Base-by-base conservation (phyloP, 495 filamentous ascomycete species). In the Cairneyella variabilis region DNA sequence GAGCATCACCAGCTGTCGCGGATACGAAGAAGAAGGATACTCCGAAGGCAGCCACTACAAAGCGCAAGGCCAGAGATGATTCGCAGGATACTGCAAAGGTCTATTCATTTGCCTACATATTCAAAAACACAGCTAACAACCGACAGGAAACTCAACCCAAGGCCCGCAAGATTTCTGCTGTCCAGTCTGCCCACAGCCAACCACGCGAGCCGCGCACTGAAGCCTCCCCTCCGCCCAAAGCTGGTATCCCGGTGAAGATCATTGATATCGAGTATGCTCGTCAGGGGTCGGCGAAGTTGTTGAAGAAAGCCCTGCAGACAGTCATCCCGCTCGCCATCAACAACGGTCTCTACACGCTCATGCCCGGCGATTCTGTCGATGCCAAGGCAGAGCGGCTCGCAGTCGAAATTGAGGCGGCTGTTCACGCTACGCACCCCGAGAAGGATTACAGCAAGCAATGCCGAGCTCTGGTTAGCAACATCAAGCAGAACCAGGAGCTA, bases 401-500 rank as follows among this genome's bases (percentile, higher is more conserved):
- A 51, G 67, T 95, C 14, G 75, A 86, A 49, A 84, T 97, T 50
- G 91, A 97, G 69, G 78, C 72, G 25, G 77, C 76, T 6, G 72
- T 79, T 26, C 62, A 71, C 27, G 71, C 73, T 27, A 70, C 71
- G 0, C 73, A 78, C 43, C 57, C 67, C n/a, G 60, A 70, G 37
- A 62, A 68, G 22, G 62, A 71, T 5, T 78, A 78, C 52, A 63
- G 56, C 9, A 65, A 65, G 7, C 77, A 79, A 56, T 61, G 68
- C 23, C 67, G 76, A 3, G 70, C 86, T 26, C 76, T 97, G 40
- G 69, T 77, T 37, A 84, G 84, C 71, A 97, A 97, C 70, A 71
- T 96, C 55, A 93, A 95, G 74, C 82, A 80, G 65, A 98, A 98
- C 65, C 65, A 79, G 54, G 82, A 86, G 56, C 79, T 98, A 48